Evolutionary conservation across 305 asterid genomes (phyloP).

Genomic region (Fraxinus baroniana): DNA sequence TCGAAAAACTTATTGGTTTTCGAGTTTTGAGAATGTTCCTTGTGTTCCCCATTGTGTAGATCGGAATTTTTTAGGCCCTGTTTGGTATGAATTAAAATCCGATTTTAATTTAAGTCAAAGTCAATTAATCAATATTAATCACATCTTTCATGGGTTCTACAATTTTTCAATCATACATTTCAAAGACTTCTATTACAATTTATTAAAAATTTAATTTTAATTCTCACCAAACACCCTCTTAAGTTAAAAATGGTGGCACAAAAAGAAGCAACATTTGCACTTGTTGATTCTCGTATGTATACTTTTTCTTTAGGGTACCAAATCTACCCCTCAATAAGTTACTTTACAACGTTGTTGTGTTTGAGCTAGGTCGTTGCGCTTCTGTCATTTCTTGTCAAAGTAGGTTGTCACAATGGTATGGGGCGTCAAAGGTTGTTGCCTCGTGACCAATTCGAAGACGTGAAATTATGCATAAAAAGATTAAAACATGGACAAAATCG

Average conservation of each 20-base stretch:
- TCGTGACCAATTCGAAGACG: neutral
- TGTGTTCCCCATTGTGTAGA: neutral
- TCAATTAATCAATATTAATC: too few relatives aligned
- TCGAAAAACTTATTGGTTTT: neutral
- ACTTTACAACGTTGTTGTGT: neutral
- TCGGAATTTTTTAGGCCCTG: neutral
- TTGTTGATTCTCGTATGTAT: neutral
- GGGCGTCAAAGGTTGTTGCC: neutral
- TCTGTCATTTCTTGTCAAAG: neutral
- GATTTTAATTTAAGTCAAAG: too few relatives aligned
- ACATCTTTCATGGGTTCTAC: too few relatives aligned
- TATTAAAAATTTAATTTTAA: too few relatives aligned
- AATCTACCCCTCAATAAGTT: neutral
- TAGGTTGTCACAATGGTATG: neutral
- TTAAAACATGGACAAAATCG: neutral
- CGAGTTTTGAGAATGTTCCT: neutral
- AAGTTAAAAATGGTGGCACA: neutral
- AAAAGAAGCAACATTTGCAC: neutral
- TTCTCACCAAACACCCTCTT: too few relatives aligned
- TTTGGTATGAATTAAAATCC: too few relatives aligned
- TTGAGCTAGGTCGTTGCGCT: neutral
- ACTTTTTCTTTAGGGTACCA: neutral
- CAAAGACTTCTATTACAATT: too few relatives aligned
- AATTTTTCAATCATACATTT: too few relatives aligned
- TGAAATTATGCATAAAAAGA: neutral